A percentile compares a stretch with the other conserved stretches of the same genome.
Conservation (phyloP, 2,329 filamentous ascomycete genomes). For the Ascochyta fabae region DNA sequence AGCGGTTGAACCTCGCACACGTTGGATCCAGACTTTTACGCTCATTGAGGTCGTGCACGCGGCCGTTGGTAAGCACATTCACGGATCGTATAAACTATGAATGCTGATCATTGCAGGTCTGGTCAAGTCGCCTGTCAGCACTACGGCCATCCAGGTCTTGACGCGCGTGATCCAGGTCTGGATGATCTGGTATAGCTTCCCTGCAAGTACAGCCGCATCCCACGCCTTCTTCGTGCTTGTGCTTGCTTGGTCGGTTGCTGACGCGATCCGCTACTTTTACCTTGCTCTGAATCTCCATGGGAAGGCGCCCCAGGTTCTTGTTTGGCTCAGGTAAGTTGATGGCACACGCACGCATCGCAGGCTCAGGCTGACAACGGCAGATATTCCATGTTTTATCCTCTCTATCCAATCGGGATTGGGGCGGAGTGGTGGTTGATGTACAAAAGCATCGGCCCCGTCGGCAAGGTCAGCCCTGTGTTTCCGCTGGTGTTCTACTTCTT, state of each 20-base stretch:
- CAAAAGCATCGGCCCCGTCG: slow-evolving; percentile 18
- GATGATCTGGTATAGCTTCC: slow-evolving; percentile 37
- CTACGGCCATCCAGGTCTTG: slow-evolving; percentile 30
- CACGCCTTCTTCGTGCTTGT: slow-evolving; percentile 27
- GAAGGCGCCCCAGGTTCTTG: slow-evolving; percentile 16
- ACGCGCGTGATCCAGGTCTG: slow-evolving; percentile 39
- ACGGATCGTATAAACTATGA: background rate
- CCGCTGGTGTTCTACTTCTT: slow-evolving; percentile 29
- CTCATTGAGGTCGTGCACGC: slow-evolving; percentile 33
- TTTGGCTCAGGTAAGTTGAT: slow-evolving; percentile 28
- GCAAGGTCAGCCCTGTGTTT: slow-evolving; percentile 18
- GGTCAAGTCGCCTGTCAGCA: slow-evolving; percentile 32
- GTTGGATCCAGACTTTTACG: slow-evolving; percentile 31
- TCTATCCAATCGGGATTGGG: slow-evolving; percentile 38
- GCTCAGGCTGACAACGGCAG: background rate
- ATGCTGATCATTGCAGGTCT: slow-evolving; percentile 16
- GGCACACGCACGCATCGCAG: no score
- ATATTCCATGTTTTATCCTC: slow-evolving; percentile 30
- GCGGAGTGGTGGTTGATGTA: slow-evolving; percentile 39
- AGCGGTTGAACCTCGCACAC: slow-evolving; percentile 19
- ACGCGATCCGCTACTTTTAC: slow-evolving; percentile 31
- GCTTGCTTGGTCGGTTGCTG: slow-evolving; percentile 33
- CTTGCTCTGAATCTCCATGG: slow-evolving; percentile 31
- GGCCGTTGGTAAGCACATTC: slow-evolving; percentile 18
- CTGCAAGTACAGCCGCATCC: slow-evolving; percentile 22